Conservation (phyloP, 1,284 basidiomycete species). For the Pascua sp. region DNA sequence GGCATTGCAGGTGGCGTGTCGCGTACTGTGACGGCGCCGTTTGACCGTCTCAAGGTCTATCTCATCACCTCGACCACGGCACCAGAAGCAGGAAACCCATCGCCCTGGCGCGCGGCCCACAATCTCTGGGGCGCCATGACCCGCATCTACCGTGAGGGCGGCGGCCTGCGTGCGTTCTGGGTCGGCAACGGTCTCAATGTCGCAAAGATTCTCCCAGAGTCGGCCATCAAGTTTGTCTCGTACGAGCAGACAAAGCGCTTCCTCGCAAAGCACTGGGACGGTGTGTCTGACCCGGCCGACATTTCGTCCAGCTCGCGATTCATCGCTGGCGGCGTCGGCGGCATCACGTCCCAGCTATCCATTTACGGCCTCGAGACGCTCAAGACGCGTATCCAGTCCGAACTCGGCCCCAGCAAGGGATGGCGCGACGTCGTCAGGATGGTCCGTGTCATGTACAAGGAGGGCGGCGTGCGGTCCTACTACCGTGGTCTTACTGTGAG, state of each 20-base stretch:
- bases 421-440: constrained; percentile 61
- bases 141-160: constrained; percentile 81
- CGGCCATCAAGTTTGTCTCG: constrained; percentile 95
- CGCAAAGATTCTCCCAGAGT: constrained; percentile 93
- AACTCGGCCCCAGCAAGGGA: constrained; percentile 58
- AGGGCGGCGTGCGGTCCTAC: constrained; percentile 79
- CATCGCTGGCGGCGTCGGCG: constrained; percentile 91
- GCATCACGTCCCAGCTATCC: constrained; percentile 85
- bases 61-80: constrained; percentile 70
- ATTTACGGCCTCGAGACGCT: constrained; percentile 51
- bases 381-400: constrained; percentile 92
- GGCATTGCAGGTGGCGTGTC: constrained; percentile 94
- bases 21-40: constrained; percentile 92
- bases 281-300: constrained; percentile 81
- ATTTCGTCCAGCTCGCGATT: constrained; percentile 91
- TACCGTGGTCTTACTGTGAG: constrained; percentile 87
- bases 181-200: constrained; percentile 59
- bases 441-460: constrained; percentile 62
- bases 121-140: constrained; percentile 69
- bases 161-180: constrained; percentile 85
- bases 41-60: constrained; percentile 95
- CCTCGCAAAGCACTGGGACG: constrained; percentile 87
- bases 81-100: constrained; percentile 45
- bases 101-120: constrained; percentile 16
- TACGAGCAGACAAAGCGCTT: constrained; percentile 95